Evolutionary conservation across 768 basidiomycete genomes (phyloP).

Genomic region (Thelephora ganbajun): DNA sequence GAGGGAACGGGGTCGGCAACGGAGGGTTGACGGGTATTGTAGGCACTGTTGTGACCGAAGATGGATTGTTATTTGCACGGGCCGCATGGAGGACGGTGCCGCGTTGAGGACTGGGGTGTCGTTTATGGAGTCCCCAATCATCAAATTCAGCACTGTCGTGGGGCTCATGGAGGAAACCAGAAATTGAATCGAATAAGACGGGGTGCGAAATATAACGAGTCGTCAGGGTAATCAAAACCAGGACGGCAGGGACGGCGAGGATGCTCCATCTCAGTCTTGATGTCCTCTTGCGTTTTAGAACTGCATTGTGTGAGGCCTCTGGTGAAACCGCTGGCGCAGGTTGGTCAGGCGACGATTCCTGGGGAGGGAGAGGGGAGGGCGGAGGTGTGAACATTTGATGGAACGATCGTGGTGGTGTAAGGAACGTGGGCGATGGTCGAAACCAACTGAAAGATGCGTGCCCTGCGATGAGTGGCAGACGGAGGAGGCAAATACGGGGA

Average conservation of each 20-base stretch:
- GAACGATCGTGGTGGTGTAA: constrained; percentile 7
- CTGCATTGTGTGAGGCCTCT: constrained; percentile 1
- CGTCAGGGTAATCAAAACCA: constrained; percentile 39
- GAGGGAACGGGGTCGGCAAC: constrained; percentile 68
- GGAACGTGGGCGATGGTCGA: constrained; percentile 13
- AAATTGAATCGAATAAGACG: constrained; percentile 27
- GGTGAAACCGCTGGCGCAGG: constrained; percentile 1
- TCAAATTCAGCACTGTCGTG: constrained; percentile 9
- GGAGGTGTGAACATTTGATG: constrained; percentile 27
- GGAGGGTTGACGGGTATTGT: constrained; percentile 23
- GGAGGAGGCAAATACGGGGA: constrained; percentile 1
- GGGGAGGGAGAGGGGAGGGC: constrained; percentile 9
- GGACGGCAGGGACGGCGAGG: constrained; percentile 38
- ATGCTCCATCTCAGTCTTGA: constrained; percentile 36
- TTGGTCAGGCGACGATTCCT: background rate
- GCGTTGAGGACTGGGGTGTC: constrained; percentile 15
- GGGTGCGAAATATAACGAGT: constrained; percentile 39
- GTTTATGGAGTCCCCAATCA: constrained; percentile 29
- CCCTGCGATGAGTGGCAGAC: constrained; percentile 8
- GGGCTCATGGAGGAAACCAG: constrained; percentile 3
- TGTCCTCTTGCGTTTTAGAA: constrained; percentile 27
- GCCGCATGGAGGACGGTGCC: constrained; percentile 9
- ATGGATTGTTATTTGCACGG: constrained; percentile 13
- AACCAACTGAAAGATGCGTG: constrained; percentile 19
- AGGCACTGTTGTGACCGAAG: constrained; percentile 35